A percentile compares a stretch with the other conserved stretches of the same genome.
Conservation (phyloP, 2,329 filamentous ascomycete species). For the Diaporthe velutina region DNA sequence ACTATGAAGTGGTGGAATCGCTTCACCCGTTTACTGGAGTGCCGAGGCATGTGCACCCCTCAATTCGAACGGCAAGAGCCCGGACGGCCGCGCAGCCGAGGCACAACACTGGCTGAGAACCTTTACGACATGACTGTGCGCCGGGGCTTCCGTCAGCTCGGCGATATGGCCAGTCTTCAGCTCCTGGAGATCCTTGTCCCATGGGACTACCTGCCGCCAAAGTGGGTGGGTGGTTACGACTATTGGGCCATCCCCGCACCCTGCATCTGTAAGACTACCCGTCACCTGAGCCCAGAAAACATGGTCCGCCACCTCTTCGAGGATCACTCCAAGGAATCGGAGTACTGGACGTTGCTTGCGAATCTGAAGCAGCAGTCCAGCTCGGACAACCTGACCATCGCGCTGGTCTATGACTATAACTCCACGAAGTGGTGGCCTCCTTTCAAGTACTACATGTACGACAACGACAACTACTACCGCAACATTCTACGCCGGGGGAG, state of each 20-base stretch:
- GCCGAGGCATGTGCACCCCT: not conserved
- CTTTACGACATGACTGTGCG: not conserved
- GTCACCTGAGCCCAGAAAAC: not conserved
- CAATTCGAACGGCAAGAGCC: not conserved
- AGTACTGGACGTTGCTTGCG: not conserved
- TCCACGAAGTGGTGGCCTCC: no score
- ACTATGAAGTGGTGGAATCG: rapidly evolving
- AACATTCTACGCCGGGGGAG: no score
- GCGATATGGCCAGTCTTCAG: not conserved
- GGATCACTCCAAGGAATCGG: not conserved
- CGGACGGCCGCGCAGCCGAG: not conserved
- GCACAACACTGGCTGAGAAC: not conserved
- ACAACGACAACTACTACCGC: no score
- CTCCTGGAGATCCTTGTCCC: not conserved
- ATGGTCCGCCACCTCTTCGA: not conserved
- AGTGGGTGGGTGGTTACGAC: not conserved
- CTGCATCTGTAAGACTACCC: not conserved
- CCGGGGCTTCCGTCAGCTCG: not conserved
- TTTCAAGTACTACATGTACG: no score
- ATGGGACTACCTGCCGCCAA: not conserved
- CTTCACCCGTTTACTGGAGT: not conserved
- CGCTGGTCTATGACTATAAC: not conserved
- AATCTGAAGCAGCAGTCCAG: not conserved
- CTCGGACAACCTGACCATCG: not conserved
- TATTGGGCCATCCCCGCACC: not conserved